Percentiles rank a stretch among this genome's conserved stretches.
Conservation (phyloP, 208 protist genomes). For the Leishmania braziliensis region DNA sequence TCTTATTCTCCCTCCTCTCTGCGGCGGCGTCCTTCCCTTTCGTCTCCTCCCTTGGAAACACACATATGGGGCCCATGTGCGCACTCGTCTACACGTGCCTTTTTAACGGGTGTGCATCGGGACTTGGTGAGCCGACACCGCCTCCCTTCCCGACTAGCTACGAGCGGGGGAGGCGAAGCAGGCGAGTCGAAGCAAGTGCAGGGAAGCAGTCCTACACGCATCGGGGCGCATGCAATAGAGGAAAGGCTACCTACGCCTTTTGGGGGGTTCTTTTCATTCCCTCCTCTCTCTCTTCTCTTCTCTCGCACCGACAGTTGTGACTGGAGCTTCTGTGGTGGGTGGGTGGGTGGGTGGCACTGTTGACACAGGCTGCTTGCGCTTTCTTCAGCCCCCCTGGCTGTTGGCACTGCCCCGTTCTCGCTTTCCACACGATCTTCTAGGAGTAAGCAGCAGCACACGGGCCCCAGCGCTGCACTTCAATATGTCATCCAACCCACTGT, state of each 20-base stretch:
- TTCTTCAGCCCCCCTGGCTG: background rate
- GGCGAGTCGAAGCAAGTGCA: background rate
- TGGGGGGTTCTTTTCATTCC: background rate
- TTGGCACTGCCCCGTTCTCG: too few relatives aligned
- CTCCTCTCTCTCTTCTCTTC: conserved; percentile 17
- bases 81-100: background rate
- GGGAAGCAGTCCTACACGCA: background rate
- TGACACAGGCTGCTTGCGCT: background rate
- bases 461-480: background rate
- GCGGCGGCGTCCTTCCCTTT: background rate
- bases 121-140: background rate
- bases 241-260: too few relatives aligned
- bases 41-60: background rate
- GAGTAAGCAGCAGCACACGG: background rate
- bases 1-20: background rate
- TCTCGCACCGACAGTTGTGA: background rate
- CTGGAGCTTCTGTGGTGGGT: background rate
- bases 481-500: conserved; percentile 30
- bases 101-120: background rate
- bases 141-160: too few relatives aligned
- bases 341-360: background rate
- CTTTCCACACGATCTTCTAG: background rate
- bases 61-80: background rate
- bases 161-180: background rate
- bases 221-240: background rate